Conservation (phyloP, 768 basidiomycete species). For the Jaapia argillacea region DNA sequence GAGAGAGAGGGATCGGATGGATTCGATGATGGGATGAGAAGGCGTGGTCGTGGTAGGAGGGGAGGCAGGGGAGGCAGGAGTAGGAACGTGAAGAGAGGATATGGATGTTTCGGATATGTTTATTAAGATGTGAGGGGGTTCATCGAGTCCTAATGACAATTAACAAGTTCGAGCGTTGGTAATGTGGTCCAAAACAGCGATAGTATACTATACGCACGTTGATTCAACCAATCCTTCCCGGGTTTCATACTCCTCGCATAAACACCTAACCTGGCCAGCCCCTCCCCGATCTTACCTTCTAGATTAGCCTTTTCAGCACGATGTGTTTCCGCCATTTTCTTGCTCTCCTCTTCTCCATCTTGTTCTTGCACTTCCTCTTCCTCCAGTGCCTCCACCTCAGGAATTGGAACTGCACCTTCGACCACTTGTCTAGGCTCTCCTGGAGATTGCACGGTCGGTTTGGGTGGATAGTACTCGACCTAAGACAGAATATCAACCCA, state of each 20-base stretch:
- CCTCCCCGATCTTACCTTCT: constrained; percentile 32
- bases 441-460: constrained; percentile 9
- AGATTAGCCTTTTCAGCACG: not conserved
- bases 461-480: constrained; percentile 12
- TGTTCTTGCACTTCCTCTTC: too few relatives aligned
- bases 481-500: not conserved
- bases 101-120: constrained; percentile 61
- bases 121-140: constrained; percentile 41
- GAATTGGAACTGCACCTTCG: not conserved
- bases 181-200: constrained; percentile 1
- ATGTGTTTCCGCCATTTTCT: constrained; percentile 1
- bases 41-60: too few relatives aligned
- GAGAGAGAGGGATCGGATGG: constrained; percentile 27
- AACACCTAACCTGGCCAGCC: constrained; percentile 45
- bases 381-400: constrained; percentile 17
- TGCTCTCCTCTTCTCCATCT: not conserved
- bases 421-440: not conserved
- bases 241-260: constrained; percentile 60
- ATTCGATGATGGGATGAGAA: constrained; percentile 25
- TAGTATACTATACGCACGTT: too few relatives aligned
- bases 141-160: constrained; percentile 21
- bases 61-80: too few relatives aligned
- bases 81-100: too few relatives aligned
- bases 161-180: not conserved
- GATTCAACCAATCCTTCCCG: constrained; percentile 34